A percentile compares a stretch with the other conserved stretches of the same genome.
Conservation (phyloP, 1,284 basidiomycete species). For the Sporisorium reilianum region DNA sequence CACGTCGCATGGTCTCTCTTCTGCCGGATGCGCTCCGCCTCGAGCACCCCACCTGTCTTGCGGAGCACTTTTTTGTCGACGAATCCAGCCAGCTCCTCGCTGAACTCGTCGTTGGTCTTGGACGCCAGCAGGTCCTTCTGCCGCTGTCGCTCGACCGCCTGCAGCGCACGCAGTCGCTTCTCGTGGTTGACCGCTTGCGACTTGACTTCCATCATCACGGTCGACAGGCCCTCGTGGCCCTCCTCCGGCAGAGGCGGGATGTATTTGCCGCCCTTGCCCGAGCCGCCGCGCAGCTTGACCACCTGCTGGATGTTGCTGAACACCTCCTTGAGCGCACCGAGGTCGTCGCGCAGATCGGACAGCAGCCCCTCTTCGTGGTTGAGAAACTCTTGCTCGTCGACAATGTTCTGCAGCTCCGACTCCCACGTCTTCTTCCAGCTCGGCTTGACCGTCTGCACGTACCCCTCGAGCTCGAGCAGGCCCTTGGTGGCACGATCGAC, state of each 20-base stretch:
- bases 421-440: slow-evolving; percentile 99
- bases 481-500: slow-evolving; percentile 79
- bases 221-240: slow-evolving; percentile 64
- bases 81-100: slow-evolving; percentile 65
- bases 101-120: slow-evolving; percentile 64
- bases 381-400: slow-evolving; percentile 95
- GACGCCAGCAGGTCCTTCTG: slow-evolving; percentile 56
- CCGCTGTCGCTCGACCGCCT: slow-evolving; percentile 64
- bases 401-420: slow-evolving; percentile 92
- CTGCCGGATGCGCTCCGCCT: slow-evolving; percentile 64
- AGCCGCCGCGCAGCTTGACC: slow-evolving; percentile 61
- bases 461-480: slow-evolving; percentile 82
- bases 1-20: slow-evolving; percentile 65
- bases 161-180: slow-evolving; percentile 65
- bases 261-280: slow-evolving; percentile 50
- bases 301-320: slow-evolving; percentile 68
- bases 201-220: slow-evolving; percentile 68
- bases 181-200: slow-evolving; percentile 67
- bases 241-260: slow-evolving; percentile 66
- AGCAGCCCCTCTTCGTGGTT: slow-evolving; percentile 70
- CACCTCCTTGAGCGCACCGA: slow-evolving; percentile 62
- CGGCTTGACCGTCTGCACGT: slow-evolving; percentile 89
- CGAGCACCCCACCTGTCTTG: slow-evolving; percentile 64
- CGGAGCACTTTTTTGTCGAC: slow-evolving; percentile 66
- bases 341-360: slow-evolving; percentile 64